Base-by-base conservation (phyloP, 148 eudicot genomes). In the Silene latifolia region DNA sequence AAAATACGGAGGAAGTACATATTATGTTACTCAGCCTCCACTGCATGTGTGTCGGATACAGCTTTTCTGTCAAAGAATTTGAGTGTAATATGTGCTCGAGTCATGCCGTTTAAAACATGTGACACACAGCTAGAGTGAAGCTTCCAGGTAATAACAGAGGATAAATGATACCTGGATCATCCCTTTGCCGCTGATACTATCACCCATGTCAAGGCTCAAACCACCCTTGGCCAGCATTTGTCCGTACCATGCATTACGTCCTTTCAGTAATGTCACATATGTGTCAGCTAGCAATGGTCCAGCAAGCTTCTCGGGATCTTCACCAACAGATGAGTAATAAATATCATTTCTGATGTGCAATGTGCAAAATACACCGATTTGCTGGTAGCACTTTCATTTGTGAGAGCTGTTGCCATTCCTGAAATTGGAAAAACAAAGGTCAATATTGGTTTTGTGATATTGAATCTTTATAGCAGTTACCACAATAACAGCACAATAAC, bases 261-360 rank as follows among this genome's bases (percentile, higher is more conserved):
- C 98, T 83, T 93, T 93, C 75, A 93, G 74, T 58, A 91, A 80
- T 12, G 98, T 93, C 69, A 93, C 98, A 51, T 93, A 93, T 62
- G 98, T 93, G 65, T 93, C 98, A 39, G 98, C 98, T 72, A 93
- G 85, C 75, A 93, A 77, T 17, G 98, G 98, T n/a, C 98, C 98
- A 1, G 98, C 94, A 60, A 93, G 94, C 87, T 89, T 91, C 87
- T 93, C 98, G 4, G 98, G 98, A 72, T 91, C 98, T 85, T 93
- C 89, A 7, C 81, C 85, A 93, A 78, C 76, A 93, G 72, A 88
- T 93, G 97, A 64, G 98, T 93, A 69, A 93, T 93, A 58, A 93
- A 89, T 76, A 93, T 93, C 98, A 93, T 93, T 86, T 93, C 98
- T n/a, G 98, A 93, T 78, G 98, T 93, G 76, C 98, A 93, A 74